A percentile compares a stretch with the other conserved stretches of the same genome.
Conservation (phyloP, 495 filamentous ascomycete genomes). For the Penicillium macrosclerotiorum region DNA sequence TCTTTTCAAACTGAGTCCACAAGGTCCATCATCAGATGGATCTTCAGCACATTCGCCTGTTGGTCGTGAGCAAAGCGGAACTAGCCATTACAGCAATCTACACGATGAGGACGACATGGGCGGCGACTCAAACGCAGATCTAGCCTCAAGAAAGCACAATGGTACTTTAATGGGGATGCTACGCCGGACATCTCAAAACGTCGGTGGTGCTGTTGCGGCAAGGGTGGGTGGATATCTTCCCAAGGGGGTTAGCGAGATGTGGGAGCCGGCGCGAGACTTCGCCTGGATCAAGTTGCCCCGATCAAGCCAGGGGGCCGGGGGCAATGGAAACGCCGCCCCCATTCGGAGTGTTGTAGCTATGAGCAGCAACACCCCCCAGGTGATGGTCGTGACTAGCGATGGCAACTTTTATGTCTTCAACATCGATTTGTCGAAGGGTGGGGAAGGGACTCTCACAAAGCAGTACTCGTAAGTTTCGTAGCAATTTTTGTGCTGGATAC, state of each 20-base stretch:
- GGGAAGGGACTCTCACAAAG: slow-evolving; percentile 87
- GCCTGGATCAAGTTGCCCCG: slow-evolving; percentile 94
- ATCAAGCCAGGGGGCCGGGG: slow-evolving; percentile 34
- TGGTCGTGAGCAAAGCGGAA: slow-evolving; percentile 37
- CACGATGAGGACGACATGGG: slow-evolving; percentile 36
- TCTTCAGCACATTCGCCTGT: slow-evolving; percentile 32
- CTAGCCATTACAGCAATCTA: slow-evolving; percentile 35
- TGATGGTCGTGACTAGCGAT: slow-evolving; percentile 97
- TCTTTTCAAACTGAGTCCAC: slow-evolving; percentile 74
- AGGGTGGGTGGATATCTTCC: slow-evolving; percentile 90
- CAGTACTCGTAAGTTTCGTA: slow-evolving; percentile 74
- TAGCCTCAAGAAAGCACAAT: slow-evolving; percentile 48
- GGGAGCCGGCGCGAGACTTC: slow-evolving; percentile 93
- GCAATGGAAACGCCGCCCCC: slow-evolving; percentile 41
- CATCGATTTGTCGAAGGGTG: slow-evolving; percentile 91
- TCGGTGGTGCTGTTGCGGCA: slow-evolving; percentile 85
- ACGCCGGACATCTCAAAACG: slow-evolving; percentile 92
- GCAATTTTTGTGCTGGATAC: neutral
- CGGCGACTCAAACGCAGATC: slow-evolving; percentile 30
- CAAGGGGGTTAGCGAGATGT: slow-evolving; percentile 90
- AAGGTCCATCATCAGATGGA: slow-evolving; percentile 30
- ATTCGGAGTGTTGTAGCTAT: slow-evolving; percentile 90
- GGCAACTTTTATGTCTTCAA: slow-evolving; percentile 93
- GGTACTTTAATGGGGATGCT: slow-evolving; percentile 84
- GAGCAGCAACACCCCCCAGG: slow-evolving; percentile 86